phyloP scores from a whole-genome alignment of 768 basidiomycete species.

The Trametes sanguinea region DNA sequence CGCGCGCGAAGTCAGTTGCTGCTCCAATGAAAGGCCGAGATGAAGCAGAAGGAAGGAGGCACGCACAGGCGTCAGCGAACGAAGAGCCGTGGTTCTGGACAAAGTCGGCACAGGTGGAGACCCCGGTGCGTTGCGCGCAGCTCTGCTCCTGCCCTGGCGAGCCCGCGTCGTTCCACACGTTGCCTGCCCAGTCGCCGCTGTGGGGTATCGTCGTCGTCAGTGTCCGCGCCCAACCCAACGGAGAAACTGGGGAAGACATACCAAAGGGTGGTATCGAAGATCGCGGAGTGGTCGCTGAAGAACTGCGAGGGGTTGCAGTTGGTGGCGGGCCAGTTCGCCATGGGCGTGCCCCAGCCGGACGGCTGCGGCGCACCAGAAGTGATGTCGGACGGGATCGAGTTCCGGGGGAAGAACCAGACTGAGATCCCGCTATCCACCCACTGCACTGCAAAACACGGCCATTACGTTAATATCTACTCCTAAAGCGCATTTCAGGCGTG shows the following conservation, averaged over 20 bases:
- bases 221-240: background rate
- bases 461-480: slow-evolving; percentile 16
- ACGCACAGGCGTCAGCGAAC: slow-evolving; percentile 79
- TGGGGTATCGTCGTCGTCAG: background rate
- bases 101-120: slow-evolving; percentile 79
- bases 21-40: slow-evolving; percentile 5
- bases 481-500: slow-evolving; percentile 11
- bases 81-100: slow-evolving; percentile 71
- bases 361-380: slow-evolving; percentile 68
- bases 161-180: slow-evolving; percentile 70
- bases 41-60: slow-evolving; percentile 5
- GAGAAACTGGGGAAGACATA: slow-evolving; percentile 31
- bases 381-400: slow-evolving; percentile 77
- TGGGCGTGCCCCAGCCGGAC: slow-evolving; percentile 70
- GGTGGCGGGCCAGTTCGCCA: slow-evolving; percentile 77
- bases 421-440: slow-evolving; percentile 79
- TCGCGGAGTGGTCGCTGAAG: slow-evolving; percentile 75
- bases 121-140: slow-evolving; percentile 83
- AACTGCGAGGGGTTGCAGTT: slow-evolving; percentile 75
- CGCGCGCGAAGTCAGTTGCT: slow-evolving; percentile 1
- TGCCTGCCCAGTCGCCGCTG: slow-evolving; percentile 90
- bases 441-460: slow-evolving; percentile 50
- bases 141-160: slow-evolving; percentile 84
- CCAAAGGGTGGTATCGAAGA: slow-evolving; percentile 92
- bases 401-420: slow-evolving; percentile 81